These are phyloP conservation scores for Starmerella roubikii DNA, from an alignment of 805 yeast genomes.

Conservation along the genomic window DNA sequence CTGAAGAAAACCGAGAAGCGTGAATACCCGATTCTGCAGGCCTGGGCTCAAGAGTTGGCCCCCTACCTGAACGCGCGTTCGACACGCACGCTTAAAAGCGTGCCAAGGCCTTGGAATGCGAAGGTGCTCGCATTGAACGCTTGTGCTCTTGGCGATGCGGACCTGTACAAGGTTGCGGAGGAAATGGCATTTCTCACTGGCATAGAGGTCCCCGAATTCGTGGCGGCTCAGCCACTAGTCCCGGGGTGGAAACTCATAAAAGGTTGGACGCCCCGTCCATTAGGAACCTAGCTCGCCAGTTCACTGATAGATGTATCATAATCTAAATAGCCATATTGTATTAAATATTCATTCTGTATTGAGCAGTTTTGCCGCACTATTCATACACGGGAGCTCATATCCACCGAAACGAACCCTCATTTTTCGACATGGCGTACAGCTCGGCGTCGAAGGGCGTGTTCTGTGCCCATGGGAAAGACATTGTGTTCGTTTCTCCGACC, in stretches of 20 bases:
- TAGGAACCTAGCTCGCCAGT: not conserved
- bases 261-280: constrained; percentile 1
- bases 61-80: not conserved
- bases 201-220: constrained; percentile 4
- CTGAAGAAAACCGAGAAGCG: constrained; percentile 1
- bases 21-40: constrained; percentile 5
- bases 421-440: not conserved
- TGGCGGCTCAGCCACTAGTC: not conserved
- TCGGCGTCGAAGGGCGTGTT: not conserved
- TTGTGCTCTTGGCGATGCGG: not conserved
- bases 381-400: too few species aligned
- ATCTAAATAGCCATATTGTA: too few species aligned
- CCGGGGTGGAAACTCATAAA: not conserved
- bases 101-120: constrained; percentile 23
- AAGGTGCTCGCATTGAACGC: constrained; percentile 15
- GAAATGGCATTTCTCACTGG: constrained; percentile 18
- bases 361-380: too few species aligned
- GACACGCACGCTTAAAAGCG: not conserved
- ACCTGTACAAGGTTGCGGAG: constrained; percentile 6
- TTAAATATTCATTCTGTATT: not conserved
- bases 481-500: not conserved
- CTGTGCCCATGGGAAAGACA: not conserved
- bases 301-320: too few species aligned
- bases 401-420: not conserved
- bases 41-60: constrained; percentile 18